Evolutionary conservation across 495 filamentous ascomycete genomes (phyloP), one percentile per base, ranked within the genome.

Genomic region (Hypomontagnella submonticulosa): DNA sequence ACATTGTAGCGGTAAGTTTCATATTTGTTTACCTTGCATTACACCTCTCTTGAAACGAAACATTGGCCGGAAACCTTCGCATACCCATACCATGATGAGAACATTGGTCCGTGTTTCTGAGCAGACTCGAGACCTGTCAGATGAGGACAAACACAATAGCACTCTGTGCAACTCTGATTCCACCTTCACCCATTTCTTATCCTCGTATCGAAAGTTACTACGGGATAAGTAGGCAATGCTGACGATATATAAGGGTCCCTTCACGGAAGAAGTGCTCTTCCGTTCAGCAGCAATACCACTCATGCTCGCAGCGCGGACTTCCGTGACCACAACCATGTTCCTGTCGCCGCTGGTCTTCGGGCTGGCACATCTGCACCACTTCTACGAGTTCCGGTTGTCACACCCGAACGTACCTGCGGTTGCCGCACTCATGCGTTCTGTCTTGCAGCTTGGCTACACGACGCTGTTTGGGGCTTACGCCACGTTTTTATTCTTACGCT

Each of bases 51-150:
- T 16, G n/a, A 36, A 4, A 27, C 23, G 6, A 27, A 27, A 27
- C 23, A 27, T 27, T 27, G 23, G 23, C 23, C 23, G 23, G 23
- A 37, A 46, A 27, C 33, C 18, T 34, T 46, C 13, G 15, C 6
- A 13, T 49, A 19, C 34, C 23, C 32, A 30, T 57, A 52, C 37
- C 50, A 68, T 67, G 60, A 71, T 68, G 92, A 95, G 84, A 86
- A 86, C 76, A 89, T 92, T 96, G 92, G 93, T 97, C 93, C 93
- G 93, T 97, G 93, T 97, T 97, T 85, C 92, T 88, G 91, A 97
- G 90, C 89, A 89, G 93, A 88, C 84, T 92, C 92, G 96, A 96
- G 91, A 95, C 90, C 89, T 91, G 90, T 86, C 83, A 83, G 75
- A 87, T 89, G 93, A 94, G 85, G 92, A 94, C 83, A 87, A 82